Evolutionary conservation across 2,329 filamentous ascomycete genomes (phyloP), one percentile per base, ranked within the genome.

Genomic region (Phymatotrichopsis omnivora): DNA sequence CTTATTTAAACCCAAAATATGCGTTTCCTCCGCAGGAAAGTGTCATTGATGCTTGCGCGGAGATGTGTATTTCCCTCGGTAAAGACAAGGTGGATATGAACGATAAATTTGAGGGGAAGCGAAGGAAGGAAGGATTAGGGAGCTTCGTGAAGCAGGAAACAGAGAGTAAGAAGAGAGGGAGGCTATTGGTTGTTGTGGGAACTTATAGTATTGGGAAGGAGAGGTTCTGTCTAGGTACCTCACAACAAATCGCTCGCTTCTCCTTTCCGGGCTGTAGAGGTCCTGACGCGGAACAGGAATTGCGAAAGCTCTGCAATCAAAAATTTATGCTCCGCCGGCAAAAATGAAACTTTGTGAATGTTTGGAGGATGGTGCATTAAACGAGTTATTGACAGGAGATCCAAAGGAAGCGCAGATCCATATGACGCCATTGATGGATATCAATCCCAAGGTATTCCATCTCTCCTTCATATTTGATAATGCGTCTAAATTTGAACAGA

Each of bases 161-260:
- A 39, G 60, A 53, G 30, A 55, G 45, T 39, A 70, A 61, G 53
- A 59, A 62, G 23, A 69, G 70, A 34, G 78, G 83, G 35, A 79
- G 85, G 4, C 72, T 98, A 2, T 73, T 98, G 0, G 84, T 98
- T 4, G 76, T 98, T 5, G 93, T 94, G 50, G 91, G 91, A 33
- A 98, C 91, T 0, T 98, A 98, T 65, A 93, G 83, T 57, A 98
- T 98, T 58, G 91, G 91, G 60, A 98, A 98, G 65, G 91, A 98
- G 64, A 81, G 87, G 30, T 87, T 98, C 55, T 96, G 89, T 61
- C 71, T 94, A 24, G 87, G 85, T 20, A 8, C 27, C 16, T 42
- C 24, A 25, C 27, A 10, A 32, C 14, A 19, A 10, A 25, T 14
- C 10, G n/a, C 32, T 16, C 11, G 14, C 16, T 19, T 34, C 10